These are phyloP conservation scores for Nakataea oryzae DNA, from an alignment of 2,329 filamentous ascomycete species.

Conservation along the genomic window DNA sequence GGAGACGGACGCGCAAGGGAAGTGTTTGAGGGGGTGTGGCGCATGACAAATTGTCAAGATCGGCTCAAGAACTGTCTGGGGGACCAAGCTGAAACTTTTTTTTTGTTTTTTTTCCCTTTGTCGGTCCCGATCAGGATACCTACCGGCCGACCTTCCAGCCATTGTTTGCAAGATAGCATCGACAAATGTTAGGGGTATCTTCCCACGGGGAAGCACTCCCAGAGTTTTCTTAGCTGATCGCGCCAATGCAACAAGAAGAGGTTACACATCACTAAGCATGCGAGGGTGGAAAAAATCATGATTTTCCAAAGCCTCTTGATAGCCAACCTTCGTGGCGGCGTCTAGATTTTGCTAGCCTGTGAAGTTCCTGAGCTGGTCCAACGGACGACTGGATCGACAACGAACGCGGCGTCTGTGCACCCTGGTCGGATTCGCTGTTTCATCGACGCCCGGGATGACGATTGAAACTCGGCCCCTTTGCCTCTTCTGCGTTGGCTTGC, in stretches of 20 bases:
- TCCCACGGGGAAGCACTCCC: conserved; percentile 8
- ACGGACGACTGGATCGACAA: background rate
- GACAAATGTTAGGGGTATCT: conserved; percentile 10
- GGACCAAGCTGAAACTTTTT: background rate
- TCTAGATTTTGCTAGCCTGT: background rate
- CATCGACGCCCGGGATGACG: background rate
- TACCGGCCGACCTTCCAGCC: background rate
- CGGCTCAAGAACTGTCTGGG: conserved; percentile 2
- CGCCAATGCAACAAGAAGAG: background rate
- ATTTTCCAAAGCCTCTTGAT: background rate
- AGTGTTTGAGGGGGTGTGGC: background rate
- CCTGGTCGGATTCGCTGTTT: background rate
- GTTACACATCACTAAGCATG: background rate
- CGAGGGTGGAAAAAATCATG: background rate
- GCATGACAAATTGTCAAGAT: background rate
- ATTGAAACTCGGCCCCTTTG: background rate
- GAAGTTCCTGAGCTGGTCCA: background rate
- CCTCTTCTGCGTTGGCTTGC: background rate
- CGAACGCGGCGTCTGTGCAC: background rate
- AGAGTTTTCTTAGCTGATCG: conserved; percentile 9
- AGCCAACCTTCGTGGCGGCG: background rate
- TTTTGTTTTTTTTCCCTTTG: background rate
- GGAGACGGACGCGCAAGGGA: background rate
- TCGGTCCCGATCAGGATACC: background rate
- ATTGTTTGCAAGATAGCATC: conserved; percentile 5